These are phyloP conservation scores for Gentiana dahurica DNA, from an alignment of 257 asterid genomes.

Conservation along the genomic window DNA sequence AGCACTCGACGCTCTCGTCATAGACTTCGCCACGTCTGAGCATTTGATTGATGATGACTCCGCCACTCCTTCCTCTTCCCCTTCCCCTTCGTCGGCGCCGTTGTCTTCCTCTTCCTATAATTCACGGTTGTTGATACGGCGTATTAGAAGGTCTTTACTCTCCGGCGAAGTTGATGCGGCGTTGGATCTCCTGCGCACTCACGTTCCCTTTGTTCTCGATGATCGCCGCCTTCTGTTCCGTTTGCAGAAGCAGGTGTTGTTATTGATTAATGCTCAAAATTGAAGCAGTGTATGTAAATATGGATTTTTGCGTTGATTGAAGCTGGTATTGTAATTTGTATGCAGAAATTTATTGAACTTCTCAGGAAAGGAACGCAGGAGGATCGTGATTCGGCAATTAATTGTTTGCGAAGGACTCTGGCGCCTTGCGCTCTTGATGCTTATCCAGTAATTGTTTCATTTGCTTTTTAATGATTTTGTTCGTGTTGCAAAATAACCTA, in stretches of 20 bases:
- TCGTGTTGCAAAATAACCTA: too few species aligned
- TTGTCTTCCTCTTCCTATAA: constrained; percentile 53
- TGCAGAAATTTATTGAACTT: constrained; percentile 82
- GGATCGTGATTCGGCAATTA: constrained; percentile 75
- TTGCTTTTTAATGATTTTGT: background rate
- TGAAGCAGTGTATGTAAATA: background rate
- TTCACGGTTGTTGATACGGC: constrained; percentile 75
- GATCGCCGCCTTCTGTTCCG: constrained; percentile 96
- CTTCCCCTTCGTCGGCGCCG: constrained; percentile 3
- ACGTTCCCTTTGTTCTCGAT: constrained; percentile 61
- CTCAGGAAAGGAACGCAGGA: constrained; percentile 72
- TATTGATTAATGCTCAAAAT: too few species aligned
- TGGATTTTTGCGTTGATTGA: constrained; percentile 1
- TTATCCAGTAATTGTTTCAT: constrained; percentile 54
- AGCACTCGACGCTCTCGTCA: constrained; percentile 74
- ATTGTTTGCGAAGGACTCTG: constrained; percentile 62
- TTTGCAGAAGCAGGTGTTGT: constrained; percentile 78
- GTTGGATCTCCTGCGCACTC: constrained; percentile 46
- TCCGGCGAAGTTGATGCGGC: constrained; percentile 81
- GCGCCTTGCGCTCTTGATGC: constrained; percentile 98
- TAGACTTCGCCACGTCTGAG: constrained; percentile 90
- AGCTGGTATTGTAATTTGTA: background rate
- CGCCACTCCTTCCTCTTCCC: constrained; percentile 27
- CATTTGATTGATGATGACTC: constrained; percentile 51
- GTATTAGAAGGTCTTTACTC: constrained; percentile 65